phyloP scores from a whole-genome alignment of 2,329 filamentous ascomycete species.

The Pezicula radicicola region DNA sequence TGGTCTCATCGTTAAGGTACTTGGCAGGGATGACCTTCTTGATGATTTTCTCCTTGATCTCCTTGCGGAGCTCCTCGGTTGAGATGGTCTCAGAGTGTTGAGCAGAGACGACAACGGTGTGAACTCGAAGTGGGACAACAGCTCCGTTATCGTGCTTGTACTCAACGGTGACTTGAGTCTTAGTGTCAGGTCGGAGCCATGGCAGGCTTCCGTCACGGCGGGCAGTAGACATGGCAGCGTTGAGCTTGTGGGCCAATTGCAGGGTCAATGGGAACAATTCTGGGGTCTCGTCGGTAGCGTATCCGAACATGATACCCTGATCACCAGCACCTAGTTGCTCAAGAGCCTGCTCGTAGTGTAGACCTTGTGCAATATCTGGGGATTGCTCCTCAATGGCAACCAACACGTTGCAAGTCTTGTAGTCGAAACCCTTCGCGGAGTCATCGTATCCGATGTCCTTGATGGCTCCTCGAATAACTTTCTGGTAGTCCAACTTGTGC shows the following conservation, averaged over 20 bases:
- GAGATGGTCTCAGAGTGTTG: conserved; percentile 88
- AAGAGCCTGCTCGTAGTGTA: conserved; percentile 95
- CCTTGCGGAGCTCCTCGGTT: conserved; percentile 89
- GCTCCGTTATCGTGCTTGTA: conserved; percentile 96
- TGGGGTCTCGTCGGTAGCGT: conserved; percentile 98
- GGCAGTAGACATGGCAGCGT: conserved; percentile 88
- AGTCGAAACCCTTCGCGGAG: conserved; percentile 97
- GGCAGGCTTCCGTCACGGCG: conserved; percentile 83
- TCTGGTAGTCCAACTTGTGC: conserved; percentile 95
- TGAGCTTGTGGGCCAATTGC: conserved; percentile 93
- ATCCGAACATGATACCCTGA: conserved; percentile 99
- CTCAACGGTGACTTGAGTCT: conserved; percentile 99
- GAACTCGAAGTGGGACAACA: conserved; percentile 85
- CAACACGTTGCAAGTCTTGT: conserved; percentile 99
- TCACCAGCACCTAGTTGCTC: conserved; percentile 98
- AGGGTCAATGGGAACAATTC: conserved; percentile 95
- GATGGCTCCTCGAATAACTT: conserved; percentile 89
- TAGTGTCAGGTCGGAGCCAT: conserved; percentile 97
- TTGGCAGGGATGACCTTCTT: conserved; percentile 89
- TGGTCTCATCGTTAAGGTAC: conserved; percentile 87
- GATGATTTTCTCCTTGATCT: conserved; percentile 97
- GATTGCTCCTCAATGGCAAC: conserved; percentile 99
- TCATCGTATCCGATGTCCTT: conserved; percentile 99
- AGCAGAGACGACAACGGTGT: conserved; percentile 95
- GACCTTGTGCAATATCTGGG: conserved; percentile 97